These are phyloP conservation scores for Apostasia ramifera DNA, from an alignment of 106 monocot species.

Conservation along the genomic window DNA sequence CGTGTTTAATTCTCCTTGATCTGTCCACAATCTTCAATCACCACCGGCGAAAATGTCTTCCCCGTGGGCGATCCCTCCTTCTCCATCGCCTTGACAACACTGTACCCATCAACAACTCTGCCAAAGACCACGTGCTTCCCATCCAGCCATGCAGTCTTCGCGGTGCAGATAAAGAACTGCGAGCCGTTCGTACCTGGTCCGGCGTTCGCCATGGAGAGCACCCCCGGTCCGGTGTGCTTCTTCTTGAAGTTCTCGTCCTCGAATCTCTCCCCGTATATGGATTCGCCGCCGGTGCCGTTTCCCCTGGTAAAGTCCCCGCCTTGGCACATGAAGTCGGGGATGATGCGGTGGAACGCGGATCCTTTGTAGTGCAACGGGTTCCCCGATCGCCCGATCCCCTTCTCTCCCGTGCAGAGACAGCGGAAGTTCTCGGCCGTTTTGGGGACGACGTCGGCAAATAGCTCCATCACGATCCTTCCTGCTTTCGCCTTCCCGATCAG, in stretches of 20 bases:
- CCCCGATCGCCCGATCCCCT: conserved; percentile 55
- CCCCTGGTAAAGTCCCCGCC: conserved; percentile 83
- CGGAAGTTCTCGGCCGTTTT: conserved; percentile 90
- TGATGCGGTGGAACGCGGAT: conserved; percentile 69
- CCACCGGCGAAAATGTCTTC: conserved; percentile 27
- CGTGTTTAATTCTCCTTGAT: conserved; percentile 18
- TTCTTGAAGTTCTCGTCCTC: conserved; percentile 73
- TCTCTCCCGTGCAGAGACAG: conserved; percentile 86
- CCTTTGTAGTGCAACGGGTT: conserved; percentile 81
- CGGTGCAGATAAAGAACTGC: conserved; percentile 83
- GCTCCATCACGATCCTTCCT: conserved; percentile 69
- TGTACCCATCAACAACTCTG: conserved; percentile 62
- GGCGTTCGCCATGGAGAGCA: conserved; percentile 81
- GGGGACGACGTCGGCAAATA: conserved; percentile 56
- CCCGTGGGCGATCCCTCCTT: conserved; percentile 41
- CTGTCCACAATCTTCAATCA: conserved; percentile 73
- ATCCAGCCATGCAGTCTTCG: conserved; percentile 59
- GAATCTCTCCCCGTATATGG: conserved; percentile 67
- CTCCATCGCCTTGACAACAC: conserved; percentile 74
- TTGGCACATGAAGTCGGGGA: conserved; percentile 82
- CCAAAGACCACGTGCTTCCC: conserved; percentile 86
- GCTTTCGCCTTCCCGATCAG: conserved; percentile 65
- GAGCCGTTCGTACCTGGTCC: conserved; percentile 72
- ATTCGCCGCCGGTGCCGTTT: conserved; percentile 83
- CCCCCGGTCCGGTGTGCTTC: conserved; percentile 65